Conservation (phyloP, 2,329 filamentous ascomycete genomes). For the Fusarium sp. region DNA sequence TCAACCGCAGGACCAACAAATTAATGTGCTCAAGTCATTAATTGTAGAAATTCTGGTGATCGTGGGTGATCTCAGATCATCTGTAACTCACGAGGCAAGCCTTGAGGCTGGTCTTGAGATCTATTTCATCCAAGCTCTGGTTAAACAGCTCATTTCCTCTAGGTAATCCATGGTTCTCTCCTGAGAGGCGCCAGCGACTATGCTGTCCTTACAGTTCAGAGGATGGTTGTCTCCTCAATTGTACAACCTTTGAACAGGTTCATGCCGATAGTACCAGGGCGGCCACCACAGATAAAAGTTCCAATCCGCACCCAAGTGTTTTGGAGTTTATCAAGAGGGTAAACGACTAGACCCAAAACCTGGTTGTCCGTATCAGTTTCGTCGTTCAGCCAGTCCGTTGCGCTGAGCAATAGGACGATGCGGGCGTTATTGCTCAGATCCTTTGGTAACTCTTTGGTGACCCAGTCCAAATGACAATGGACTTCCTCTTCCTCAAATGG, state of each 20-base stretch:
- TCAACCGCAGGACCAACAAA: background rate
- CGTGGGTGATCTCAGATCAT: background rate
- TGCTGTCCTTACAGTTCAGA: background rate
- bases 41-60: background rate
- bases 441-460: background rate
- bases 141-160: background rate
- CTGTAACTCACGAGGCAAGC: background rate
- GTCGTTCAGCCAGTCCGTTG: background rate
- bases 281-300: background rate
- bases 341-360: background rate
- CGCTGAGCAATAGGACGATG: background rate
- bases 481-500: background rate
- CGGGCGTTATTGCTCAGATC: background rate
- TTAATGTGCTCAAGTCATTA: background rate
- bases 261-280: background rate
- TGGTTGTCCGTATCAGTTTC: background rate
- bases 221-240: background rate
- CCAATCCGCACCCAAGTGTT: background rate
- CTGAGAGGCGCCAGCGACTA: no score
- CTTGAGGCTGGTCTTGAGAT: background rate
- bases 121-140: background rate
- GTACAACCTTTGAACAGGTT: background rate
- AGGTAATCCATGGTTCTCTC: no score
- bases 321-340: background rate
- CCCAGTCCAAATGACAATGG: background rate